phyloP scores from a whole-genome alignment of 305 asterid genomes.

The Solanum hybrid region DNA sequence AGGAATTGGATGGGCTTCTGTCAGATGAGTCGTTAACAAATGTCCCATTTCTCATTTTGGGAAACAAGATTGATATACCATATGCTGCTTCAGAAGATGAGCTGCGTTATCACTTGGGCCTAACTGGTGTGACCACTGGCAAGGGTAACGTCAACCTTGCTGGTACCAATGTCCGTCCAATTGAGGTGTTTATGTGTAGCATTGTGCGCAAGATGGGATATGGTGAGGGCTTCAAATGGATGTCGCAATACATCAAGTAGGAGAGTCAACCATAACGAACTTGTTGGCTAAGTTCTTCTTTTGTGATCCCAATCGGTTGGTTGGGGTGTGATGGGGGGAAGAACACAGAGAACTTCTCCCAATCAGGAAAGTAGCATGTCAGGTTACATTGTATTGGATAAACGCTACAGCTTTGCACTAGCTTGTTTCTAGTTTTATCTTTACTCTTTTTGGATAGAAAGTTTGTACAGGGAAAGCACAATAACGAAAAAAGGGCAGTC shows the following conservation, averaged over 20 bases:
- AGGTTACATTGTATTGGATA: not conserved
- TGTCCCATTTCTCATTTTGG: slow-evolving; percentile 43
- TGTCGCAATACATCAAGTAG: slow-evolving; percentile 40
- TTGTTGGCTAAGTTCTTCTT: not conserved
- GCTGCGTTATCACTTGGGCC: slow-evolving; percentile 32
- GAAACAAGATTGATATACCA: slow-evolving; percentile 39
- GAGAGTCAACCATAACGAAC: not conserved
- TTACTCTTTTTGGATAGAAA: not conserved
- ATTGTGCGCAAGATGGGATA: slow-evolving; percentile 51
- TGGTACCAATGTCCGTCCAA: slow-evolving; percentile 21
- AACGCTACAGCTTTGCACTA: not conserved
- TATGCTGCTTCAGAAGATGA: slow-evolving; percentile 42
- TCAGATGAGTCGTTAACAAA: slow-evolving; percentile 29
- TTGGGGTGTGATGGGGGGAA: not conserved
- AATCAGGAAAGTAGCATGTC: not conserved
- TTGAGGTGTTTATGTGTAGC: slow-evolving; percentile 54
- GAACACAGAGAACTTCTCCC: not conserved
- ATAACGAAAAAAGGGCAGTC: not conserved
- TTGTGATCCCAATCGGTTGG: not conserved
- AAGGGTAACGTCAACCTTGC: slow-evolving; percentile 25
- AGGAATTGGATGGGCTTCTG: slow-evolving; percentile 40
- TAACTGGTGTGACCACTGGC: slow-evolving; percentile 36
- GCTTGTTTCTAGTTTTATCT: not conserved
- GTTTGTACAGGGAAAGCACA: not conserved
- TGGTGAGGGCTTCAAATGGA: slow-evolving; percentile 49